Evolutionary conservation across 306 rosid species (phyloP).

Genomic region (Quercus mongolica): DNA sequence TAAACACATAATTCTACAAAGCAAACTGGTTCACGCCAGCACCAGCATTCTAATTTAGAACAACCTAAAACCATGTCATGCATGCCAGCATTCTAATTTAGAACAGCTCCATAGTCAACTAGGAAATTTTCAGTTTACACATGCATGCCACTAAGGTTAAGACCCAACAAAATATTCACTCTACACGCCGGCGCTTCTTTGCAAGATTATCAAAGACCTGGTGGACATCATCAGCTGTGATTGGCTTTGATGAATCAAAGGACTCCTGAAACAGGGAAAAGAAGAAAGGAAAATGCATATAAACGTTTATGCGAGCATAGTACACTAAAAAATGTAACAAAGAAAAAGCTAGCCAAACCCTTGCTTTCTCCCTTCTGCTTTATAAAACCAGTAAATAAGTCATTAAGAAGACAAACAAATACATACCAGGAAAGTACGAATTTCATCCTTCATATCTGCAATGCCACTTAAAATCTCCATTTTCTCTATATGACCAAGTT

Average conservation of each 20-base stretch:
- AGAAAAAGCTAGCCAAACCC: background rate
- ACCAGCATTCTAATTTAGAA: slow-evolving; percentile 19
- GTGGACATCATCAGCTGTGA: slow-evolving; percentile 82
- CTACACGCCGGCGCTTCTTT: slow-evolving; percentile 83
- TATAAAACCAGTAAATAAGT: background rate
- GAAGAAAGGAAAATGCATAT: background rate
- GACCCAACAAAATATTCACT: slow-evolving; percentile 37
- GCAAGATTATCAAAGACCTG: slow-evolving; percentile 74
- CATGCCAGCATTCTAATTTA: slow-evolving; percentile 18
- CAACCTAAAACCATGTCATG: slow-evolving; percentile 22
- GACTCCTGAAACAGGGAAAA: slow-evolving; percentile 61
- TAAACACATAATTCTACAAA: background rate
- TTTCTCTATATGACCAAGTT: slow-evolving; percentile 89
- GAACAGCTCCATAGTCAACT: slow-evolving; percentile 18
- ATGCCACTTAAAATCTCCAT: slow-evolving; percentile 91
- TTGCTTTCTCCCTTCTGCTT: background rate
- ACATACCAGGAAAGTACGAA: slow-evolving; percentile 78
- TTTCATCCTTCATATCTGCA: slow-evolving; percentile 89
- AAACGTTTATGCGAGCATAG: slow-evolving; percentile 4
- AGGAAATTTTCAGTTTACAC: slow-evolving; percentile 17
- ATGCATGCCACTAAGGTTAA: slow-evolving; percentile 13
- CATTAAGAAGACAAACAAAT: slow-evolving; percentile 1
- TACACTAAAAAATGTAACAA: background rate
- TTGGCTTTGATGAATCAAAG: slow-evolving; percentile 76
- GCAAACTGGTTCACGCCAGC: slow-evolving; percentile 10